These are phyloP conservation scores for Morella rubra DNA, from an alignment of 306 rosid genomes.

Conservation along the genomic window DNA sequence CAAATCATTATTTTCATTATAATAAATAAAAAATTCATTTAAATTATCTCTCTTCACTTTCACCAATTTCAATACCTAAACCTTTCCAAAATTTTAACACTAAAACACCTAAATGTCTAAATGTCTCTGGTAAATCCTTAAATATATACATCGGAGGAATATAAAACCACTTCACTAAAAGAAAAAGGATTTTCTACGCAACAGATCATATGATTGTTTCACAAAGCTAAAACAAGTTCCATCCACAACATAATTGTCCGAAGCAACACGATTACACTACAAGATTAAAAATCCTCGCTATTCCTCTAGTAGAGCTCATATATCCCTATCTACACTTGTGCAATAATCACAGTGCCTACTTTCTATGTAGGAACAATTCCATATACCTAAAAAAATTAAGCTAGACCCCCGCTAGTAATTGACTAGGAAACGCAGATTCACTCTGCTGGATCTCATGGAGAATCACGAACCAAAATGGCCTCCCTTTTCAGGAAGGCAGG, in stretches of 20 bases:
- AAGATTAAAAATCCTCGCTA: neutral
- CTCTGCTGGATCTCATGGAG: slow-evolving; percentile 1
- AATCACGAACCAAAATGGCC: slow-evolving; percentile 42
- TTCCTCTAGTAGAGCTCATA: neutral
- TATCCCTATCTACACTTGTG: neutral
- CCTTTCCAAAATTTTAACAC: too few species aligned
- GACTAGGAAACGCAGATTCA: slow-evolving; percentile 9
- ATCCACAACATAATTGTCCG: neutral
- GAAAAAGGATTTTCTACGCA: too few species aligned
- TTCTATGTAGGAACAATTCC: slow-evolving; percentile 21
- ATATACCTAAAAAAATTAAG: slow-evolving; percentile 10
- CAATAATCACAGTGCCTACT: slow-evolving; percentile 6
- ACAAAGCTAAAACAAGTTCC: neutral
- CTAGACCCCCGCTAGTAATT: neutral
- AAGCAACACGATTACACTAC: neutral
- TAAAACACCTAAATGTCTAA: too few species aligned
- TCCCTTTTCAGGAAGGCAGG: slow-evolving; percentile 76
- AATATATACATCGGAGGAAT: too few species aligned
- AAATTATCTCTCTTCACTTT: too few species aligned
- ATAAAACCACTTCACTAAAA: too few species aligned
- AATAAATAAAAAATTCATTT: too few species aligned
- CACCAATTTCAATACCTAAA: too few species aligned
- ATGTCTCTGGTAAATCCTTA: too few species aligned
- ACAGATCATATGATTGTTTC: too few species aligned
- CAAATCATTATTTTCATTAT: too few species aligned